Base-by-base conservation (phyloP, 495 filamentous ascomycete genomes). In the Evernia prunastri region DNA sequence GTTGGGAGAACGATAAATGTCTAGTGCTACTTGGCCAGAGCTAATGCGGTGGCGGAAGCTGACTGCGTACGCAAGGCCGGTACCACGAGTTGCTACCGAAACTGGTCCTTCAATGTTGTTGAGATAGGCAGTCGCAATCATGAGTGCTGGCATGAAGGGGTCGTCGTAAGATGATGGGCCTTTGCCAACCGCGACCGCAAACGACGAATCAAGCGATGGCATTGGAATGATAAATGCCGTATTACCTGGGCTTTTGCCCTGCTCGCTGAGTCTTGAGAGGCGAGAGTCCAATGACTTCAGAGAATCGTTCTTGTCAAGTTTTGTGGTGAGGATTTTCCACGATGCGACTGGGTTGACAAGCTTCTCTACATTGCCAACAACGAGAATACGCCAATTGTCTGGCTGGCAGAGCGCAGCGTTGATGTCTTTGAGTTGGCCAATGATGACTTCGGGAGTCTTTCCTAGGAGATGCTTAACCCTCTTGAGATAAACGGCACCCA, bases 41-140 rank as follows among this genome's bases (percentile, higher is more conserved):
- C 94, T 89, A 47, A 89, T 77, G 66, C 89, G 86, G 63, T 86
- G 84, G 18, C 76, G 79, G 71, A 97, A 95, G 66, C 78, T 81
- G 13, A 87, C 87, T 20, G 91, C 90, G 72, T 99, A 99, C 1
- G 92, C 94, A 35, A 97, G 81, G 35, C 94, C 95, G 56, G 87
- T 91, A 49, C 94, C 94, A 45, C 94, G 91, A 58, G 96, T 87
- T 4, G 90, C 90, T 64, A 86, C 86, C 92, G 93, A 97, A 29
- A 98, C 83, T 8, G 94, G 95, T 3, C 94, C 94, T 76, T 97
- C 95, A 23, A 94, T 88, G 0, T 91, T 86, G 67, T 96, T 92
- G 65, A 99, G 87, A 73, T 96, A 97, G 15, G 91, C 83, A 37
- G 88, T 82, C 1, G 92, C 93, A 13, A 97, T 90, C 67, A 96